These are phyloP conservation scores for Jacaranda mimosifolia DNA, from an alignment of 257 asterid genomes.

Conservation along the genomic window DNA sequence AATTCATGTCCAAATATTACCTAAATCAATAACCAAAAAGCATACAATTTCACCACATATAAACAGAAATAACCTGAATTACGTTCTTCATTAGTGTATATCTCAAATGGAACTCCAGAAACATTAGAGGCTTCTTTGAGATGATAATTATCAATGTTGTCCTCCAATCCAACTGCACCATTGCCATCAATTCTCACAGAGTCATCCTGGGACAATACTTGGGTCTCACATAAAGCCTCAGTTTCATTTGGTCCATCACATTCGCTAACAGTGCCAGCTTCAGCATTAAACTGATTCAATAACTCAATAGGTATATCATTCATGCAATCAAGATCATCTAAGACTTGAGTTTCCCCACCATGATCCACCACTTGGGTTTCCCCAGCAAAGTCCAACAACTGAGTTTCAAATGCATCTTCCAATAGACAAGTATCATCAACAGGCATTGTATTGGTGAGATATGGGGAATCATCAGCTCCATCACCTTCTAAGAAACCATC, in stretches of 20 bases:
- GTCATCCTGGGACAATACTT: conserved; percentile 53
- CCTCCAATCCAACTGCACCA: conserved; percentile 38
- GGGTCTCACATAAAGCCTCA: conserved; percentile 58
- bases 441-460: conserved; percentile 42
- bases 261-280: conserved; percentile 48
- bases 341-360: conserved; percentile 66
- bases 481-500: conserved; percentile 44
- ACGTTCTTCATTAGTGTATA: conserved; percentile 32
- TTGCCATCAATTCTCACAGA: conserved; percentile 34
- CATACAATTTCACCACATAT: not conserved
- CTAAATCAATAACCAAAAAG: not conserved
- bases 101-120: conserved; percentile 36
- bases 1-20: too few species aligned
- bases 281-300: conserved; percentile 43
- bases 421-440: conserved; percentile 55
- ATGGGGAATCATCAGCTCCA: conserved; percentile 43
- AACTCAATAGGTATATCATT: conserved; percentile 39
- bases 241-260: conserved; percentile 47
- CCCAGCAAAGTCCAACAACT: conserved; percentile 16
- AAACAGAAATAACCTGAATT: conserved; percentile 45
- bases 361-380: conserved; percentile 46
- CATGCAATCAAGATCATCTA: conserved; percentile 57
- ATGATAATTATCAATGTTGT: conserved; percentile 29
- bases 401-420: conserved; percentile 71
- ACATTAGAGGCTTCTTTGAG: conserved; percentile 40